Evolutionary conservation across 192 early-diverging fungal genomes (phyloP).

Genomic region (Geranomyces michiganensis): DNA sequence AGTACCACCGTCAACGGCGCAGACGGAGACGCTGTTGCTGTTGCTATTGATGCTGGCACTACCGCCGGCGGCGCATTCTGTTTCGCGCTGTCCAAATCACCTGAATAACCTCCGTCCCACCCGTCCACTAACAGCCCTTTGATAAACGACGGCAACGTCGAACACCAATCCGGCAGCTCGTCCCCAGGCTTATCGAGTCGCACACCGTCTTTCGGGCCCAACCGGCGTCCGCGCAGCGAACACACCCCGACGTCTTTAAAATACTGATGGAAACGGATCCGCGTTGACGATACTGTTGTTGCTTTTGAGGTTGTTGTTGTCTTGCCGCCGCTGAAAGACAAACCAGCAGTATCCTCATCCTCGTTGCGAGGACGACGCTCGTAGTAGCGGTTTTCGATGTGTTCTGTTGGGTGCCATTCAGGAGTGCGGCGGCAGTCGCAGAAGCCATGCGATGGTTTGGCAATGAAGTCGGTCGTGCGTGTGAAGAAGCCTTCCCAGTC

Average conservation of each 20-base stretch:
- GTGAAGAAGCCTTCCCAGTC: background rate
- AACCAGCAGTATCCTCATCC: too few relatives aligned
- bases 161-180: background rate
- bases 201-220: too few relatives aligned
- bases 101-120: too few relatives aligned
- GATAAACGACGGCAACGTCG: background rate
- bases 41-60: too few relatives aligned
- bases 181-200: too few relatives aligned
- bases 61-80: too few relatives aligned
- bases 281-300: background rate
- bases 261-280: background rate
- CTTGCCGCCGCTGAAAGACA: too few relatives aligned
- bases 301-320: too few relatives aligned
- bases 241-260: conserved; percentile 16
- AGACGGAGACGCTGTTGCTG: too few relatives aligned
- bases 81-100: too few relatives aligned
- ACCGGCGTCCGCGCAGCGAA: background rate
- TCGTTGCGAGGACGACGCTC: background rate
- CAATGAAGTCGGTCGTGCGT: conserved; percentile 3
- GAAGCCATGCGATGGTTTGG: background rate
- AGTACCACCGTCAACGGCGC: background rate
- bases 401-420: background rate
- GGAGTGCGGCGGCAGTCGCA: background rate
- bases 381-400: conserved; percentile 1
- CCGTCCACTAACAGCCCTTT: background rate